Evolutionary conservation across 345 rosid species (phyloP).

Genomic region (Heritiera fomes): DNA sequence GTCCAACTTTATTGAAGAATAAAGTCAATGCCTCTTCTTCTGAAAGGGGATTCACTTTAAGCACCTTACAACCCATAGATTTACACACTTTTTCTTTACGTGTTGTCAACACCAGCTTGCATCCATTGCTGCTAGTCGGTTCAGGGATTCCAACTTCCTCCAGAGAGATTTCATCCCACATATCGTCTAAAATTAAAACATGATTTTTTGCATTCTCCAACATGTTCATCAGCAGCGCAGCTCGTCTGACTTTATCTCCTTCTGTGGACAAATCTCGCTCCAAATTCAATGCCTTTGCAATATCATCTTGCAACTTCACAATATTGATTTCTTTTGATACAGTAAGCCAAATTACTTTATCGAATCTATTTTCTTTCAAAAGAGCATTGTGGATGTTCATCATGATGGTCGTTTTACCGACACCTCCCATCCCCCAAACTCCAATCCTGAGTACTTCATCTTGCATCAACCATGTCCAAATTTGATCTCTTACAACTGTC

Average conservation of each 20-base stretch:
- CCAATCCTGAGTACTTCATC: background rate
- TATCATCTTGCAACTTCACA: background rate
- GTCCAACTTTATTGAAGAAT: background rate
- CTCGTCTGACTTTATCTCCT: background rate
- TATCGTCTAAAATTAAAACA: background rate
- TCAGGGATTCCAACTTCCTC: background rate
- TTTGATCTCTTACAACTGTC: background rate
- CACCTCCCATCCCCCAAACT: no score
- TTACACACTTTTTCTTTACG: background rate
- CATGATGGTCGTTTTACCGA: background rate
- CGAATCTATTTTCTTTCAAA: background rate
- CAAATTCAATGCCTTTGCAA: background rate
- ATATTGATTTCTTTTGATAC: background rate
- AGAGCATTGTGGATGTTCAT: background rate
- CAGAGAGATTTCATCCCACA: background rate
- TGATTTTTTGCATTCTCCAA: background rate
- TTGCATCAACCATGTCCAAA: background rate
- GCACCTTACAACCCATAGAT: background rate
- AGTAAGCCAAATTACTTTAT: no score
- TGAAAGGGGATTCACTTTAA: background rate
- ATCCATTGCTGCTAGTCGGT: background rate
- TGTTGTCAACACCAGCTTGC: background rate
- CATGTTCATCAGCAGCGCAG: background rate
- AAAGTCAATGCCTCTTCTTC: background rate
- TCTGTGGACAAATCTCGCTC: background rate